A percentile compares a stretch with the other conserved stretches of the same genome.
These are phyloP conservation scores for Trametes elegans DNA, from an alignment of 768 basidiomycete genomes.

Conservation along the genomic window DNA sequence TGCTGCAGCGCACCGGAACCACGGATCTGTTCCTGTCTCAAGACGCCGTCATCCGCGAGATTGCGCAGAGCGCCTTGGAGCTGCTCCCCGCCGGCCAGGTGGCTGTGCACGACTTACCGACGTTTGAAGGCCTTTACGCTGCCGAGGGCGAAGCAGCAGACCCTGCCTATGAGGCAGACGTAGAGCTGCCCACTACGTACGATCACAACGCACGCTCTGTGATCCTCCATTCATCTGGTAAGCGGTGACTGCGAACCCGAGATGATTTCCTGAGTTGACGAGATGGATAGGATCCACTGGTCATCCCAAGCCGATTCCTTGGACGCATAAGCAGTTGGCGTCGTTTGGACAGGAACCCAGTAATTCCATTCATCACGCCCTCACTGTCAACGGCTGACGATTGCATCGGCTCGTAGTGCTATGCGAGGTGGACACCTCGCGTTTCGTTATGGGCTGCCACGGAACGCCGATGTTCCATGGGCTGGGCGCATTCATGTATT, in stretches of 20 bases:
- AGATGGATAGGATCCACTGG: slow-evolving; percentile 18
- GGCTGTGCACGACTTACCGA: not conserved
- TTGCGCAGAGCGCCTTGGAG: not conserved
- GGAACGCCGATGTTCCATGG: slow-evolving; percentile 20
- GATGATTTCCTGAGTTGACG: not conserved
- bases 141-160: not conserved
- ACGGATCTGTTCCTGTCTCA: slow-evolving; percentile 8
- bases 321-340: slow-evolving; percentile 5
- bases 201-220: not conserved
- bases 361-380: not conserved
- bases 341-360: not conserved
- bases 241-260: not conserved
- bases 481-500: slow-evolving; percentile 10
- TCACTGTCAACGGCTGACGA: not conserved
- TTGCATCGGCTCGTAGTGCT: not conserved
- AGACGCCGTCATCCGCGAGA: not conserved
- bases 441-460: slow-evolving; percentile 12
- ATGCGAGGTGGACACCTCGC: slow-evolving; percentile 1
- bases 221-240: slow-evolving; percentile 18
- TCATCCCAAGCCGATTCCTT: slow-evolving; percentile 17
- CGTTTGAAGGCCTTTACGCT: slow-evolving; percentile 10
- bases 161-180: not conserved
- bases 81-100: not conserved
- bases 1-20: slow-evolving; percentile 18
- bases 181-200: not conserved